Base-by-base conservation (phyloP, 2,329 filamentous ascomycete species). In the Coniochaeta ligniaria region DNA sequence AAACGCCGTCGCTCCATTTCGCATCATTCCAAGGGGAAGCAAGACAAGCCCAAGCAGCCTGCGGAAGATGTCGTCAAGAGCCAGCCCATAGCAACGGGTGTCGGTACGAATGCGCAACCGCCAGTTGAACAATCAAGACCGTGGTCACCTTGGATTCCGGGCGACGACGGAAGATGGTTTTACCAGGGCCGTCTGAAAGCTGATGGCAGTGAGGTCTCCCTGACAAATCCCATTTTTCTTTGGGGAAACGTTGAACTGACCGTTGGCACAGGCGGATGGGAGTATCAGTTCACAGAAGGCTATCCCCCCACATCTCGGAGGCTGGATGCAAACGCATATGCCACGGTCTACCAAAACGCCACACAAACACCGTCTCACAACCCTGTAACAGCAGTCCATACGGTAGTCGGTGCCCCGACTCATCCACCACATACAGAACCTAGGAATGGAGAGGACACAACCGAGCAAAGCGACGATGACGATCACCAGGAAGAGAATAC, bases 111-210 rank as follows among this genome's bases (percentile, higher is more conserved):
- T 28, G 56, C 33, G 17, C 35, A 58, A 26, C 36, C 33, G 11
- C 35, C 56, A 57, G 33, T 12, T 12, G 56, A 28, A 12, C 36
- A 58, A 31, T 17, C 17, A 22, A 31, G 38, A 22, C 56, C 60
- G 17, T 61, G 60, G 60, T 61, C 60, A 8, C 33, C 35, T 5
- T 61, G 60, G 60, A 31, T 61, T 26, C 43, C 60, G 72, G 69
- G 66, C 67, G 69, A 61, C 14, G 45, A 61, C 26, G 60, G 60
- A n/a, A 35, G 56, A 28, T 61, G 60, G 60, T 61, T 61, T 22
- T 61, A 61, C 35, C 43, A 58, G 20, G 60, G 41, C 4, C 41
- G 60, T 35, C 43, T 58, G 26, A 58, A 54, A 14, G 55, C 57
- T 5, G 41, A 58, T 24, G 60, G 60, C 43, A 58, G 45, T 36